Base-by-base conservation (phyloP, 2,329 filamentous ascomycete species). In the Claviceps quebecensis region DNA sequence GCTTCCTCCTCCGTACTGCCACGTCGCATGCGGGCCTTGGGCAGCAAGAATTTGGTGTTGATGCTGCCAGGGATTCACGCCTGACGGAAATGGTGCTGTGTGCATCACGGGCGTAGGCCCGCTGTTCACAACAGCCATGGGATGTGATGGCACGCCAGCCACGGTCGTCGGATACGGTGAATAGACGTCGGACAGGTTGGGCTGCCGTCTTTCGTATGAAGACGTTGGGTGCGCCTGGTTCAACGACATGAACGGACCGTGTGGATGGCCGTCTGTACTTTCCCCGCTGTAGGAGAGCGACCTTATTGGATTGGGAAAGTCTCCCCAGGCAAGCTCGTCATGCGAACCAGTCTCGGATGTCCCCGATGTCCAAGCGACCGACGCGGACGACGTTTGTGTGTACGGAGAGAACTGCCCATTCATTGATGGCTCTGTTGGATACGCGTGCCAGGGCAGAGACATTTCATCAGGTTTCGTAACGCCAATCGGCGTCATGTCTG, bases 371-470 rank as follows among this genome's bases (percentile, higher is more conserved):
- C 74, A 76, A 2, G 68, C 61, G 26, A 68, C 61, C 0, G 72
- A 63, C 2, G 68, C 58, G 14, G 69, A 61, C 1, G 65, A 63
- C 43, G 71, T 67, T 22, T 70, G 67, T 5, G 69, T 65, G 57
- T 76, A 79, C 1, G 74, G 69, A 5, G 75, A 72, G 54, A 74
- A 75, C 2, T 71, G 72, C 0, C 74, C 67, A 3, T 72, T 72
- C 37, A 77, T 66, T 9, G 75, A 70, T 7, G 76, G 72, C 41
- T 76, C 75, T 43, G 73, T 67, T 9, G 73, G 61, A 57, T 74
- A 77, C 6, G 69, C 61, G 54, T 71, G 66, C 78, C 77, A 81
- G 13, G 67, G 65, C 9, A 67, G 56, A 52, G 65, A 69, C 54
- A 72, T 56, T 26, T 74, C 72, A 40, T 64, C 64, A 8, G 69